Evolutionary conservation across 2,329 filamentous ascomycete species (phyloP), one percentile per base, ranked within the genome.

Genomic region (Teratosphaeria gauchensis): DNA sequence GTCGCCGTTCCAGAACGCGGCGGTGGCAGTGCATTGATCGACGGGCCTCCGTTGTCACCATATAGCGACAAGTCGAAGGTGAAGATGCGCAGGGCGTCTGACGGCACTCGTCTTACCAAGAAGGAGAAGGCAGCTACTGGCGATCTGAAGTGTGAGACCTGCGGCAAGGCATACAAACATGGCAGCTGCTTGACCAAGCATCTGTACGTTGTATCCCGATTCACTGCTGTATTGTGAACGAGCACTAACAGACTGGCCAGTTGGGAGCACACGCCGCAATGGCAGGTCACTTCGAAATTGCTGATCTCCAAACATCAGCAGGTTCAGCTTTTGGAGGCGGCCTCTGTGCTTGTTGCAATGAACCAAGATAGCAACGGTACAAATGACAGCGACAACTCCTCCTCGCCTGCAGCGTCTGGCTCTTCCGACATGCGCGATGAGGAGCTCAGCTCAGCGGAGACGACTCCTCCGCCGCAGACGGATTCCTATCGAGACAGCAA

Each of bases 131-230:
- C 84, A 75, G 88, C 84, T 77, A 84, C 86, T 71, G 85, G 86
- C 71, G 92, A 97, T 75, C 84, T 99, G 73, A 90, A 89, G 76
- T 99, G 94, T 80, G 90, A 96, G 74, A 92, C 92, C 77, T 99
- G 94, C 81, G 92, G 92, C 76, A 99, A 99, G 83, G 91, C 91
- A 78, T 99, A 99, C 85, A 99, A 99, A 86, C 94, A 99, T 83
- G 95, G 92, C 85, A 97, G 94, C 81, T 99, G 94, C 85, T 85
- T 99, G 82, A 95, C 90, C 75, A 99, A 97, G 85, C 94, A 99
- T 86, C 88, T 96, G 94, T 97, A 86, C 84, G 94, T 96, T 28
- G 16, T 46, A 31, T 28, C 32, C 31, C 56, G 19, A 31, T 28
- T 51, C 35, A 42, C 24, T 55, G 42, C 51, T 51, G 32, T 32